Evolutionary conservation across 2,329 filamentous ascomycete species (phyloP), one percentile per base, ranked within the genome.

Genomic region (Talaromyces piceae): DNA sequence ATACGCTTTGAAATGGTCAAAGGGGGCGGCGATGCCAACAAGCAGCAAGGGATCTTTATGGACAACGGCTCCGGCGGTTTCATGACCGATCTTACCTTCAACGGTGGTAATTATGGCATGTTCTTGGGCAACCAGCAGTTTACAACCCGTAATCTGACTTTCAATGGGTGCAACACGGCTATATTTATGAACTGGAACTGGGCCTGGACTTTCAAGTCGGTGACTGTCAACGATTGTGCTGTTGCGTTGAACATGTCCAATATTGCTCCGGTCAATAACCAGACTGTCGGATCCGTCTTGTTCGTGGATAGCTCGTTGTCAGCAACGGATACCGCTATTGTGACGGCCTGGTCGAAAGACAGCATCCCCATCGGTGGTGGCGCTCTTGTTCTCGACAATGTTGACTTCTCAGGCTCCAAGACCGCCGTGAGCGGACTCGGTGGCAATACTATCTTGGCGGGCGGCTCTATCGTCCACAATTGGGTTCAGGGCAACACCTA

Each of bases 161-260:
- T 94, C 77, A 88, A 87, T 66, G 78, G 80, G 67, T 91, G 87
- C 74, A 79, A 88, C 63, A 94, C 88, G 2, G 89, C 87, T 55
- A 82, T 95, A 57, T 88, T 81, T 72, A 86, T 93, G 83, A 90
- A 90, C 75, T 95, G 89, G 89, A 88, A 91, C 73, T 95, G 89
- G 89, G 76, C 83, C 16, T 94, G 87, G 85, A 82, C 84, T 41
- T 81, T 93, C 70, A 88, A 91, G 65, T 86, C 81, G 30, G 59
- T 94, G 31, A 78, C 73, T 43, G 87, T 94, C 69, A 83, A 88
- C 67, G 82, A 85, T 65, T 88, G 85, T 64, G 72, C 75, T n/a
- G 71, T 91, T 33, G 89, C 87, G 50, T 74, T 94, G 56, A 86
- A 94, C 69, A 88, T 95, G 82, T 80, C 84, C 49, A 80, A 79